Percentiles rank a stretch among this genome's conserved stretches.
These are phyloP conservation scores for Claviceps lovelessii DNA, from an alignment of 2,329 filamentous ascomycete genomes.

Conservation along the genomic window DNA sequence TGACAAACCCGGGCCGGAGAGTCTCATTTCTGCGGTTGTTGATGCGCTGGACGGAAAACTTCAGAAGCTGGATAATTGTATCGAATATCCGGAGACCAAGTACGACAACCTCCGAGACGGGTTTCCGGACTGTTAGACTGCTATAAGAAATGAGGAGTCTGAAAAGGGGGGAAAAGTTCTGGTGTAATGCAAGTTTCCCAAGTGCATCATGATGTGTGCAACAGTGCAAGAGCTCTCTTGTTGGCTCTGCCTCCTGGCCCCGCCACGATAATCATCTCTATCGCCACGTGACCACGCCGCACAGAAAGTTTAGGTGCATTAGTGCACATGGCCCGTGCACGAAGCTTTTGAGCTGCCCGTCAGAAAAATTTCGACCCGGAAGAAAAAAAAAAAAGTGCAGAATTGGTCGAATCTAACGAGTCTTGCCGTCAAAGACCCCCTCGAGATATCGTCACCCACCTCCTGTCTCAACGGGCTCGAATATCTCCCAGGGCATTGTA, in stretches of 20 bases:
- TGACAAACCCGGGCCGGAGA: slow-evolving; percentile 51
- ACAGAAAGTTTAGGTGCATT: neutral
- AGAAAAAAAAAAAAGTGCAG: slow-evolving; percentile 10
- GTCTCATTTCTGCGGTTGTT: slow-evolving; percentile 54
- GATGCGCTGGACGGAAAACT: slow-evolving; percentile 43
- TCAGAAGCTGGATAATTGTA: slow-evolving; percentile 40
- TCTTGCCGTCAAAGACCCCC: slow-evolving; percentile 1
- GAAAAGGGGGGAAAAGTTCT: neutral
- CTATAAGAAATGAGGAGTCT: neutral
- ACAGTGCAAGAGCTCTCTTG: neutral
- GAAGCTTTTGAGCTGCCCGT: slow-evolving; percentile 8
- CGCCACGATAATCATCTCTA: neutral
- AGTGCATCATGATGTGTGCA: too few species aligned
- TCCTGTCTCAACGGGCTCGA: slow-evolving; percentile 6
- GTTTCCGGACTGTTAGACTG: slow-evolving; percentile 30
- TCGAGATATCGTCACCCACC: slow-evolving; percentile 1
- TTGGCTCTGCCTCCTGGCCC: neutral
- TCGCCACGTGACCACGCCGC: slow-evolving; percentile 11
- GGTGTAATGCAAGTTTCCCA: too few species aligned
- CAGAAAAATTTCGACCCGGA: slow-evolving; percentile 11
- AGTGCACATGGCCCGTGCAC: slow-evolving; percentile 10
- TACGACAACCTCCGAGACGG: slow-evolving; percentile 55
- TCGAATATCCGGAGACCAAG: slow-evolving; percentile 50
- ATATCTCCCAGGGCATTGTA: slow-evolving; percentile 9
- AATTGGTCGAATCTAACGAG: slow-evolving; percentile 1